phyloP scores from a whole-genome alignment of 192 early-diverging fungal species.

The Backusella liffmaniae region DNA sequence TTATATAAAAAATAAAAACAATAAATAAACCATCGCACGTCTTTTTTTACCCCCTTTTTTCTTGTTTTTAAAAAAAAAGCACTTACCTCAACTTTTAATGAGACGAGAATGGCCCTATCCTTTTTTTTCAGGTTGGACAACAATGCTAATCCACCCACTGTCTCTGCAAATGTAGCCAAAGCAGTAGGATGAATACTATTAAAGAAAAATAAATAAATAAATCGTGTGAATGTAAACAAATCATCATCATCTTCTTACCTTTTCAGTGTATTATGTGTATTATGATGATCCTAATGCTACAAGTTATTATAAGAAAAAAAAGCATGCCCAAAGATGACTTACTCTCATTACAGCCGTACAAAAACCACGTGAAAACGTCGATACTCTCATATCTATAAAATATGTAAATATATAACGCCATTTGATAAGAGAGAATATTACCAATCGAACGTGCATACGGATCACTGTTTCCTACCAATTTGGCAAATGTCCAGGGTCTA shows the following conservation, averaged over 20 bases:
- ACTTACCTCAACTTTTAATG: constrained; percentile 52
- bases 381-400: constrained; percentile 48
- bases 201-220: background rate
- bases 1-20: background rate
- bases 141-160: constrained; percentile 51
- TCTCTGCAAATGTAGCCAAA: constrained; percentile 56
- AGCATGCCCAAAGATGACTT: background rate
- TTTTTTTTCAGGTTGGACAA: constrained; percentile 46
- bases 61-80: no score
- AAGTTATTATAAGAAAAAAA: background rate
- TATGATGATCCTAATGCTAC: constrained; percentile 45
- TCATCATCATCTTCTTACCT: constrained; percentile 13
- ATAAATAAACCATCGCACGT: background rate
- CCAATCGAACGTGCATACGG: constrained; percentile 51
- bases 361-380: constrained; percentile 52
- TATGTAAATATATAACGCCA: constrained; percentile 12
- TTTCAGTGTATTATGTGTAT: constrained; percentile 50
- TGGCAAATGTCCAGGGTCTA: constrained; percentile 47
- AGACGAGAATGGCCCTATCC: constrained; percentile 48
- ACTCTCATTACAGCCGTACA: constrained; percentile 57
- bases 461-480: constrained; percentile 42
- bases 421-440: constrained; percentile 3
- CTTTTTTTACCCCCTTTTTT: no score
- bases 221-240: background rate
- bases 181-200: constrained; percentile 51